A percentile compares a stretch with the other conserved stretches of the same genome.
Evolutionary conservation across 108 stramenopile genomes (phyloP).

Genomic region (Seminavis robusta): DNA sequence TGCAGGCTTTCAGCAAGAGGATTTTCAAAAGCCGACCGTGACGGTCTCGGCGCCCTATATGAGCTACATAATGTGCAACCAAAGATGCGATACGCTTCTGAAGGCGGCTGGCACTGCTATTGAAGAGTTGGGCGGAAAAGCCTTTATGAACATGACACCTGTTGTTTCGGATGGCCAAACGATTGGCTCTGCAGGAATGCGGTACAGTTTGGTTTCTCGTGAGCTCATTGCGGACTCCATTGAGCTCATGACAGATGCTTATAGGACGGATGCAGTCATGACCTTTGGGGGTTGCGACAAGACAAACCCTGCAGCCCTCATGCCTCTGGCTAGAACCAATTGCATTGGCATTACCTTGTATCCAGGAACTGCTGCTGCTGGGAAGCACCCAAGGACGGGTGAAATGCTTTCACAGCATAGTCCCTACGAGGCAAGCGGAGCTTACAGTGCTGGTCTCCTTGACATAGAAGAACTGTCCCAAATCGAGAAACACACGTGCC

Average conservation of each 20-base stretch:
- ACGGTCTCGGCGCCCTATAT: not conserved
- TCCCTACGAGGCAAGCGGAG: not conserved
- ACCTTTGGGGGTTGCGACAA: constrained; percentile 1
- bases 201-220: not conserved
- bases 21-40: not conserved
- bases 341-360: not conserved
- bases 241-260: not conserved
- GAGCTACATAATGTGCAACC: not conserved
- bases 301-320: not conserved
- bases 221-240: not conserved
- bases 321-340: not conserved
- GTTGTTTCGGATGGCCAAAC: constrained; percentile 1
- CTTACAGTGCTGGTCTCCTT: not conserved
- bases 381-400: not conserved
- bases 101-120: not conserved
- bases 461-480: not conserved
- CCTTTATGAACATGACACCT: not conserved
- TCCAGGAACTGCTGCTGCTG: not conserved
- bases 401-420: not conserved
- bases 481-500: not conserved
- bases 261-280: not conserved
- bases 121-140: not conserved
- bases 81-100: not conserved
- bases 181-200: not conserved
- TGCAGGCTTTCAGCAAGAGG: not conserved